Conservation (phyloP, 169 alveolate species). For the Plasmodium vivax region DNA sequence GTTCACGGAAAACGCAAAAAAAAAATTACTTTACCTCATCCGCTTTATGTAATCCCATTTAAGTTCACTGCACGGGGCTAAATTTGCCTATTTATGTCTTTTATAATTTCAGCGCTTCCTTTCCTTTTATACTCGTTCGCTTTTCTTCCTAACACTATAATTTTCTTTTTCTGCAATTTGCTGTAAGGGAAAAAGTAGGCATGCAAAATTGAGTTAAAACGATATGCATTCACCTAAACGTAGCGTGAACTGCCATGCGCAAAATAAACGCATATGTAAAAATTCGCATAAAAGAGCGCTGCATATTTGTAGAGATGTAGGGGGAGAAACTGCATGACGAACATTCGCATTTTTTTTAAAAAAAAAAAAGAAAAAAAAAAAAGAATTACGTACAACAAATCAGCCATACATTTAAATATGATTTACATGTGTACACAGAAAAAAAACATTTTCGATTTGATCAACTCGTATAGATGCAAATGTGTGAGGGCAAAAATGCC, state of each 20-base stretch:
- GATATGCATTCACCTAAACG: neutral
- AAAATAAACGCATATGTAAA: neutral
- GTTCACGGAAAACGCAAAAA: slow-evolving; percentile 4
- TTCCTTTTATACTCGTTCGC: slow-evolving; percentile 20
- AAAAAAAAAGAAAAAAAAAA: neutral
- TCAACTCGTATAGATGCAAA: neutral
- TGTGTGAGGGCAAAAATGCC: neutral
- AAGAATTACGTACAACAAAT: neutral
- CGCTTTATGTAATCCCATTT: neutral
- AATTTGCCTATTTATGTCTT: slow-evolving; percentile 33
- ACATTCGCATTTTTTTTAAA: neutral
- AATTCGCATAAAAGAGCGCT: neutral
- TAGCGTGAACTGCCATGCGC: neutral
- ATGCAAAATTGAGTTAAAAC: neutral
- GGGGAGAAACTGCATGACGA: neutral
- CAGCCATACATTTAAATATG: neutral
- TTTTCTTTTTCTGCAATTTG: slow-evolving; percentile 57
- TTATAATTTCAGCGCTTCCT: slow-evolving; percentile 35
- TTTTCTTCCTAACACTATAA: slow-evolving; percentile 56
- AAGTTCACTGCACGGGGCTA: neutral
- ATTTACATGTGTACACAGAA: neutral
- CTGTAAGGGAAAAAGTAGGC: slow-evolving; percentile 16
- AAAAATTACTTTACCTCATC: neutral
- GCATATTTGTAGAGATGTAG: neutral
- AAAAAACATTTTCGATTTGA: neutral